phyloP scores from a whole-genome alignment of 768 basidiomycete genomes.

The Pleurotus eryngii region DNA sequence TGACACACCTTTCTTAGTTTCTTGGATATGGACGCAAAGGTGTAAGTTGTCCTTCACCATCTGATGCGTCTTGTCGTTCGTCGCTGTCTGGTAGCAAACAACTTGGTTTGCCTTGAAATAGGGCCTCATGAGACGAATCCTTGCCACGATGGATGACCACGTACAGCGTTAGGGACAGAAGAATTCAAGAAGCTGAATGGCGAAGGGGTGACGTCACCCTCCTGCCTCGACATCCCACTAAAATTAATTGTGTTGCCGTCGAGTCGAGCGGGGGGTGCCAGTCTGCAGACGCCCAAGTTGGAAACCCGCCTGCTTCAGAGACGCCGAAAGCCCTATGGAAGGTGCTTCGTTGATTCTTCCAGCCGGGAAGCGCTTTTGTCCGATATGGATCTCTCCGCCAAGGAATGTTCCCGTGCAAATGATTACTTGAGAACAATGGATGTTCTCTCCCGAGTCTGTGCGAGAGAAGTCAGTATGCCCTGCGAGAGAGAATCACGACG shows the following conservation, averaged over 20 bases:
- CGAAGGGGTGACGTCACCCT: slow-evolving; percentile 59
- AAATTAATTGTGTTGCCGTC: slow-evolving; percentile 72
- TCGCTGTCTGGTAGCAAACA: slow-evolving; percentile 66
- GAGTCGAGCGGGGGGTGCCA: slow-evolving; percentile 83
- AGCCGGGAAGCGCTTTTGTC: slow-evolving; percentile 72
- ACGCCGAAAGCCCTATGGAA: slow-evolving; percentile 71
- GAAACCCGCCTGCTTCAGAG: slow-evolving; percentile 74
- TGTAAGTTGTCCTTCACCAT: slow-evolving; percentile 77
- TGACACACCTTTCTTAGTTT: slow-evolving; percentile 75
- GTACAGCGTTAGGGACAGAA: slow-evolving; percentile 68
- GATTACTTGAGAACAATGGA: slow-evolving; percentile 78
- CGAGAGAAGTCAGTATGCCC: neutral
- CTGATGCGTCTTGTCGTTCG: slow-evolving; percentile 69
- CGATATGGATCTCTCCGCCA: slow-evolving; percentile 89
- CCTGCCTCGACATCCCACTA: slow-evolving; percentile 52
- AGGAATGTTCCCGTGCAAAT: slow-evolving; percentile 92
- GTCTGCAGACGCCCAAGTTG: slow-evolving; percentile 81
- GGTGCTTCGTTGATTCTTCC: slow-evolving; percentile 74
- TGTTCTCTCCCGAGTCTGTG: slow-evolving; percentile 69
- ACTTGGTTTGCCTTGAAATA: slow-evolving; percentile 64
- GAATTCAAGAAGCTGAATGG: slow-evolving; percentile 78
- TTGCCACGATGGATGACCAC: slow-evolving; percentile 12
- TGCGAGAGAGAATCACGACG: too few species aligned
- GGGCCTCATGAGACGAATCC: neutral
- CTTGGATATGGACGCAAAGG: slow-evolving; percentile 80